phyloP scores from a whole-genome alignment of 2,329 filamentous ascomycete genomes.

The Aotearoamyces nothofagi region DNA sequence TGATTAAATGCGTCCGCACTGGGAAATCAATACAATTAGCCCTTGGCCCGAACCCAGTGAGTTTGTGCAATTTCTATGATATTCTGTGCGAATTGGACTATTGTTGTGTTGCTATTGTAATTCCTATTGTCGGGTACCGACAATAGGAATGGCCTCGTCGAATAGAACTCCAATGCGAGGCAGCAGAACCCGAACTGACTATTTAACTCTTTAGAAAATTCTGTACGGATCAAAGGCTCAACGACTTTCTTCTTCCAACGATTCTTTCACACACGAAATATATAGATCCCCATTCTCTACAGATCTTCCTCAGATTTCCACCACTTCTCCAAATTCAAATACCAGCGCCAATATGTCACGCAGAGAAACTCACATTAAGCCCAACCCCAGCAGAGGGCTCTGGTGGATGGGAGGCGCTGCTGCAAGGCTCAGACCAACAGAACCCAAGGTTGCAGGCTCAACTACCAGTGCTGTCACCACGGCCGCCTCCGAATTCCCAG shows the following conservation, averaged over 20 bases:
- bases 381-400: conserved; percentile 1
- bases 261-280: conserved; percentile 37
- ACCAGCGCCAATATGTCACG: too few relatives aligned
- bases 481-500: conserved; percentile 9
- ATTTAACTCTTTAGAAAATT: conserved; percentile 28
- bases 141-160: too few relatives aligned
- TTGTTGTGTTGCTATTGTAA: too few relatives aligned
- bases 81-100: too few relatives aligned
- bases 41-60: conserved; percentile 43
- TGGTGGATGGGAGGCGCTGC: too few relatives aligned
- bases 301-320: too few relatives aligned
- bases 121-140: too few relatives aligned
- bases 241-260: conserved; percentile 27
- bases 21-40: conserved; percentile 40
- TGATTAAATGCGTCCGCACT: conserved; percentile 43
- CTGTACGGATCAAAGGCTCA: conserved; percentile 36
- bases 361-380: too few relatives aligned
- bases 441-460: not conserved
- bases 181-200: too few relatives aligned
- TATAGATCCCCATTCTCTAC: too few relatives aligned
- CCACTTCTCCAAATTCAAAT: too few relatives aligned
- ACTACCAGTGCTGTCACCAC: conserved; percentile 2
- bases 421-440: not conserved
- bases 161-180: too few relatives aligned
- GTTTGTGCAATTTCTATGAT: conserved; percentile 15